Evolutionary conservation across 2,329 filamentous ascomycete species (phyloP).

Genomic region (Microdochium bolleyi): DNA sequence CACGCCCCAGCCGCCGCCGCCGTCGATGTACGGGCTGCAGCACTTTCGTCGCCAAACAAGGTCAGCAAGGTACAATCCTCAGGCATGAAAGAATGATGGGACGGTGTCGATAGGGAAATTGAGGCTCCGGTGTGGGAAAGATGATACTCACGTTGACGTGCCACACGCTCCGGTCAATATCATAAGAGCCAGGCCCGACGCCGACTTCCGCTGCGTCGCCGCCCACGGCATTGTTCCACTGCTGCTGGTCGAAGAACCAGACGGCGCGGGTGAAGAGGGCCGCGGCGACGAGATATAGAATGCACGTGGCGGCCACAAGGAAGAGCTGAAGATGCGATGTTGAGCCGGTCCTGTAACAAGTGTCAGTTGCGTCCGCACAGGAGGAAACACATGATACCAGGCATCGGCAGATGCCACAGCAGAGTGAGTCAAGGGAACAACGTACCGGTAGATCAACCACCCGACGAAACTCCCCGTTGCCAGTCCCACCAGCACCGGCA

Average conservation of each 20-base stretch:
- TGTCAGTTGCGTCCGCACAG: background rate
- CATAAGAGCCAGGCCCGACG: conserved; percentile 65
- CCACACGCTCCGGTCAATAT: conserved; percentile 73
- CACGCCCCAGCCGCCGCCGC: conserved; percentile 75
- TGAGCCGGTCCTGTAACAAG: conserved; percentile 39
- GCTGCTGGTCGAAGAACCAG: conserved; percentile 51
- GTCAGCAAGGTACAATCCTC: background rate
- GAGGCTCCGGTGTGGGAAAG: no score
- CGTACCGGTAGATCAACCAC: conserved; percentile 71
- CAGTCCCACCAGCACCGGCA: conserved; percentile 68
- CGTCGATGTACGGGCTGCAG: conserved; percentile 66
- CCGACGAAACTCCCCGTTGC: conserved; percentile 59
- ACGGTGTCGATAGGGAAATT: background rate
- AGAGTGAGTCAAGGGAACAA: conserved; percentile 4
- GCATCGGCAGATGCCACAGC: background rate
- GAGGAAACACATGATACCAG: background rate
- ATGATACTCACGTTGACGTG: conserved; percentile 66
- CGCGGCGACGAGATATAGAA: conserved; percentile 60
- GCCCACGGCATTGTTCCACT: conserved; percentile 36
- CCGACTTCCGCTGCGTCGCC: conserved; percentile 3
- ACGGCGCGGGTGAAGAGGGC: conserved; percentile 56
- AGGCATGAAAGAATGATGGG: background rate
- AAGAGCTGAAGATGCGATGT: conserved; percentile 54
- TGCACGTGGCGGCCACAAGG: conserved; percentile 56
- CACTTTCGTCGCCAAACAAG: conserved; percentile 41